phyloP scores from a whole-genome alignment of 1,284 basidiomycete genomes.

The Gymnopus androsaceus region DNA sequence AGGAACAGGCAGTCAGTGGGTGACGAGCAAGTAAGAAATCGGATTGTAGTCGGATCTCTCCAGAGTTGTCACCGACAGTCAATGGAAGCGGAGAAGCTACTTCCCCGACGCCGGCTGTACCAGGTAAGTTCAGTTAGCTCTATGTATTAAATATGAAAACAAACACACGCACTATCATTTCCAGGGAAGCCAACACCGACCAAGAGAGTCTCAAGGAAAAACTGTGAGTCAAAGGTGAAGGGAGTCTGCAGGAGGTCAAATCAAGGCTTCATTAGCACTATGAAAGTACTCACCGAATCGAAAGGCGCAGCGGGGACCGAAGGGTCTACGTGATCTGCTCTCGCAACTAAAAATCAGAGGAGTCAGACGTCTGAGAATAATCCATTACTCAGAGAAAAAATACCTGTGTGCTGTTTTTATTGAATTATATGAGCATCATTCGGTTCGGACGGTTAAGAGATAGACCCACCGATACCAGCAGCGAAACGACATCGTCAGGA shows the following conservation, averaged over 20 bases:
- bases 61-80: slow-evolving; percentile 15
- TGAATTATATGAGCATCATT: background rate
- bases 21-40: slow-evolving; percentile 8
- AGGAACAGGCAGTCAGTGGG: slow-evolving; percentile 34
- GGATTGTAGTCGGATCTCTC: slow-evolving; percentile 43
- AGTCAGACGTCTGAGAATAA: background rate
- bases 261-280: background rate
- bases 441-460: too few species aligned
- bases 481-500: slow-evolving; percentile 17
- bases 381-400: background rate
- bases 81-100: slow-evolving; percentile 32
- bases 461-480: slow-evolving; percentile 15
- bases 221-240: slow-evolving; percentile 37
- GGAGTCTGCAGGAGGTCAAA: slow-evolving; percentile 27
- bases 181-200: slow-evolving; percentile 36
- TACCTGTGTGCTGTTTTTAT: slow-evolving; percentile 4
- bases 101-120: too few species aligned
- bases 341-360: background rate
- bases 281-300: slow-evolving; percentile 28
- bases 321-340: slow-evolving; percentile 9
- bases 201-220: slow-evolving; percentile 41
- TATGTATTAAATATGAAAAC: background rate
- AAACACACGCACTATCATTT: slow-evolving; percentile 23
- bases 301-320: slow-evolving; percentile 35
- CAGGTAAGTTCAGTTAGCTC: too few species aligned